Base-by-base conservation (phyloP, 2,329 filamentous ascomycete genomes). In the Stromatinia cepivora region DNA sequence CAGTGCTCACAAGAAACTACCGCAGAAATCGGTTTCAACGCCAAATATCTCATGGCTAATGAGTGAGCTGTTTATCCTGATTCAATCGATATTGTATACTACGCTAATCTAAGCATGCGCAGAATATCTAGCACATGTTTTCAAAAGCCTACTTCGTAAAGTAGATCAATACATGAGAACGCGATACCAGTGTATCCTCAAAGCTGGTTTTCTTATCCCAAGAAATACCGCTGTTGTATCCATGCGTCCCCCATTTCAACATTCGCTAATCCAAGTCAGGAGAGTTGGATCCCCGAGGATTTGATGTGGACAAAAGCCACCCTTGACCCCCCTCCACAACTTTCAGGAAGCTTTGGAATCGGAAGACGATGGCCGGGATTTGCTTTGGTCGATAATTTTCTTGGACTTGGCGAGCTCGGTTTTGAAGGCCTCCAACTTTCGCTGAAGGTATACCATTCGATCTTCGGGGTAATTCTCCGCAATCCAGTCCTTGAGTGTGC, bases 401-500 rank as follows among this genome's bases (percentile, higher is more conserved):
- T 20, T 17, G 31, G 31, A 20, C 22, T 25, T 36, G 7, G 46
- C 31, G 15, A 36, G 31, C 36, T 39, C n/a, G 46, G 45, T 15
- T 13, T 63, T 0, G 5, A 25, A 20, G 22, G 13, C 59, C 20
- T 52, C 59, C 13, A 52, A 10, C 13, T 50, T 36, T 63, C 15
- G 45, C 9, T 50, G 13, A 13, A 28, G n/a, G 15, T 36, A 31
- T 36, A 8, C 8, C 15, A 20, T 9, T 22, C 8, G 6, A 20
- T 63, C 67, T 28, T 61, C 22, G 11, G n/a, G n/a, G 45, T 11
- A 15, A n/a, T 72, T 69, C 52, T 67, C 57, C 22, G 54, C 36
- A 69, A 77, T 75, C 76, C 76, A 78, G 4, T 73, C 71, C 61
- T 73, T 71, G 9, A 78, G 56, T 5, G 72, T 70, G 10, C 72